phyloP scores from a whole-genome alignment of 257 asterid species.

The Primulina eburnea region DNA sequence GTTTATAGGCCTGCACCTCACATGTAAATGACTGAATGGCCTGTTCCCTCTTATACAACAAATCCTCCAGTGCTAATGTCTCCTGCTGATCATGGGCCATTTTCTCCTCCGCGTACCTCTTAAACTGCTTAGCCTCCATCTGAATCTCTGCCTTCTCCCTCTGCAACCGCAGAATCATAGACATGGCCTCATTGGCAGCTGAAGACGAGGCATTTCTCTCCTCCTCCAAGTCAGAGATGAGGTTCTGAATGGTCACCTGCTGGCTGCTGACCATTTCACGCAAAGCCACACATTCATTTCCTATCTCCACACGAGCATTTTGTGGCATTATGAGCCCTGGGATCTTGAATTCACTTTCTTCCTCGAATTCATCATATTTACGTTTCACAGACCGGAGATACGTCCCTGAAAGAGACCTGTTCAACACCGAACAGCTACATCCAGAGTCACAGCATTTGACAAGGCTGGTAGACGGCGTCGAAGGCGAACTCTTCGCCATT shows the following conservation, averaged over 20 bases:
- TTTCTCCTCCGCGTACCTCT: slow-evolving; percentile 83
- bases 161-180: slow-evolving; percentile 94
- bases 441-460: slow-evolving; percentile 74
- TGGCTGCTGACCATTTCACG: slow-evolving; percentile 79
- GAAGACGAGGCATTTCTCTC: slow-evolving; percentile 93
- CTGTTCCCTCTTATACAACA: slow-evolving; percentile 87
- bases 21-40: slow-evolving; percentile 70
- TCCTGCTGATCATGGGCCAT: slow-evolving; percentile 93
- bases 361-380: slow-evolving; percentile 56
- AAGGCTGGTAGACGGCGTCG: slow-evolving; percentile 30
- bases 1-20: slow-evolving; percentile 74
- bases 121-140: slow-evolving; percentile 92
- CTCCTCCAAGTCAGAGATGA: slow-evolving; percentile 78
- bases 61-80: slow-evolving; percentile 62
- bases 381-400: slow-evolving; percentile 69
- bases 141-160: slow-evolving; percentile 89
- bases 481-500: slow-evolving; percentile 50
- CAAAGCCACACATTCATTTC: slow-evolving; percentile 70
- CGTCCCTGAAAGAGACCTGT: slow-evolving; percentile 48
- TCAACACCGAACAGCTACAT: slow-evolving; percentile 51
- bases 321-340: slow-evolving; percentile 50
- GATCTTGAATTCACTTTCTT: slow-evolving; percentile 33
- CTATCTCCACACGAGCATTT: slow-evolving; percentile 71
- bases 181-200: slow-evolving; percentile 96
- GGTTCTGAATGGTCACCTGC: slow-evolving; percentile 68